phyloP scores from a whole-genome alignment of 176 grass and related monocot genomes.

The Aegilops umbellulata region DNA sequence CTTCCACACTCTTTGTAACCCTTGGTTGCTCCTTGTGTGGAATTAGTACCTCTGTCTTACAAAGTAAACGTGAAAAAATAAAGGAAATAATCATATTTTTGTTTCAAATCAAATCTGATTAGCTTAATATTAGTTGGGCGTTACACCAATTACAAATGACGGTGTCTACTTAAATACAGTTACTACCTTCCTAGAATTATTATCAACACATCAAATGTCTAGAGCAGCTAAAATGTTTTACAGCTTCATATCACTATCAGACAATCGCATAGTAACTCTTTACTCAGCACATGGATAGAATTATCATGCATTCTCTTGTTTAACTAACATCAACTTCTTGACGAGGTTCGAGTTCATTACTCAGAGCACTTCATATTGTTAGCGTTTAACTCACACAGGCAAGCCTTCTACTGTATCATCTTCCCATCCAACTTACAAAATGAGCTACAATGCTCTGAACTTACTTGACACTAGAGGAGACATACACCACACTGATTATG shows the following conservation, averaged over 20 bases:
- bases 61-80: neutral
- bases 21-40: neutral
- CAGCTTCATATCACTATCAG: neutral
- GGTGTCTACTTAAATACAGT: neutral
- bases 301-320: neutral
- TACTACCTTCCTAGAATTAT: neutral
- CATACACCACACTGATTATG: neutral
- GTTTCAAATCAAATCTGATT: neutral
- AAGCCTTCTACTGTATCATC: neutral
- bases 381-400: neutral
- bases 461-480: slow-evolving; percentile 6
- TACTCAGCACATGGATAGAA: neutral
- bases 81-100: neutral
- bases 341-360: neutral
- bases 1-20: neutral
- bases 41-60: neutral
- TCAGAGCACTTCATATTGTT: neutral
- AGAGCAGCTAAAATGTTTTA: neutral
- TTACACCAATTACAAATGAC: neutral
- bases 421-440: neutral
- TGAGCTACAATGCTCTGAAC: neutral
- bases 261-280: neutral
- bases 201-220: neutral
- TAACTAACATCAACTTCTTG: neutral
- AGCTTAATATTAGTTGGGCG: neutral